Evolutionary conservation across 2,329 filamentous ascomycete genomes (phyloP), one percentile per base, ranked within the genome.

Genomic region (Leptographium wingfieldii): DNA sequence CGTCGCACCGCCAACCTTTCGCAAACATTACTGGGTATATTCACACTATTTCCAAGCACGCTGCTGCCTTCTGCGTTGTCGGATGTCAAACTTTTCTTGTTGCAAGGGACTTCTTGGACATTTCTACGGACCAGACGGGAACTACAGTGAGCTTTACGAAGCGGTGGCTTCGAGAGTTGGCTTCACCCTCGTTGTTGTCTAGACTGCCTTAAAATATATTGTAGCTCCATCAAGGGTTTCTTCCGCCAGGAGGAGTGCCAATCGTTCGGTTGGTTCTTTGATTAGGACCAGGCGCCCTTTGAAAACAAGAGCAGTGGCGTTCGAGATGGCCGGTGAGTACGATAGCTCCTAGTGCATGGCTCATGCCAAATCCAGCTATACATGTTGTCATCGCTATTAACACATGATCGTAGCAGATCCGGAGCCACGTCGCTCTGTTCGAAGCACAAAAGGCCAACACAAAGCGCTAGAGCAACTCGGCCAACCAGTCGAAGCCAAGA

Each of bases 391-490:
- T 9, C 7, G 19, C 10, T 52, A 31, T 48, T 58, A 40, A 58
- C 56, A 19, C 29, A 10, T 3, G 9, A 33, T 19, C 56, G 57
- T 55, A 72, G 43, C 72, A 70, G 80, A 84, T 73, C 72, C 76
- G 61, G 92, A 96, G 81, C 89, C 91, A 61, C 87, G 94, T 72
- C 89, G 94, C 70, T 99, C 94, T 52, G 92, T 94, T 65, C 88
- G 94, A 69, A 91, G 92, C 68, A 99, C 94, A 65, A 99, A 99
- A 71, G 94, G 94, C 70, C 92, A 96, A 68, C 91, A 97, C 73
- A 96, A 96, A 73, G 87, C 88, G 65, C 86, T 90, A 67, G 91
- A 96, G 69, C 80, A 87, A 60, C 81, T 88, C 66, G 87, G 90
- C 61, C 77, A 80, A 63, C 76, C 76, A 3, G 69, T 76, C 61